phyloP scores from a whole-genome alignment of 176 grass and related monocot genomes.

The Guadua angustifolia region DNA sequence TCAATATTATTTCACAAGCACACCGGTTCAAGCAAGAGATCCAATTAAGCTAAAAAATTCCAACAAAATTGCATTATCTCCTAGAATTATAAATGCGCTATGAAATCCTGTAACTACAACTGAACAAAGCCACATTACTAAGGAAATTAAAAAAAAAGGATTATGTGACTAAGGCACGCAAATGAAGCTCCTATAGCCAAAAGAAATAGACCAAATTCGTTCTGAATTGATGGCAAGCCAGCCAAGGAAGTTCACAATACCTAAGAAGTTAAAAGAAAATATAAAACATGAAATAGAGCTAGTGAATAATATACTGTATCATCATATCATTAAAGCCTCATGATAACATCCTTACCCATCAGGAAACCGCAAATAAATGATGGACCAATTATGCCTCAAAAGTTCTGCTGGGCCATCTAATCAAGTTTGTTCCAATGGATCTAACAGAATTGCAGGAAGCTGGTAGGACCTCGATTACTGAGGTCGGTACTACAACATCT shows the following conservation, averaged over 20 bases:
- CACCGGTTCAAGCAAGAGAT: constrained; percentile 2
- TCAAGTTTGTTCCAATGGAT: not conserved
- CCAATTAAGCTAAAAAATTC: not conserved
- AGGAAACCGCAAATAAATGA: not conserved
- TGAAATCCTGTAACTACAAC: not conserved
- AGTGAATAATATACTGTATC: not conserved
- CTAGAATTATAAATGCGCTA: not conserved
- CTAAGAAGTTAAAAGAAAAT: not conserved
- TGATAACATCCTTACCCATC: not conserved
- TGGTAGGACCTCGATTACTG: not conserved
- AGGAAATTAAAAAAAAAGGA: not conserved
- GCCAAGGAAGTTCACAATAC: not conserved
- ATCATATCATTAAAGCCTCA: constrained; percentile 3
- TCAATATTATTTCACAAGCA: not conserved
- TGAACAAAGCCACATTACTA: not conserved
- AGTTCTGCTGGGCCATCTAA: not conserved
- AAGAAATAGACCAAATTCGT: not conserved
- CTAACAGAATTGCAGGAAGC: not conserved
- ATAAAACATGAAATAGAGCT: not conserved
- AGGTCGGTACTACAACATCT: not conserved
- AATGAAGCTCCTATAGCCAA: not conserved
- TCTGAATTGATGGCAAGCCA: not conserved
- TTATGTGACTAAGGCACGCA: not conserved
- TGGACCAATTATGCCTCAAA: constrained; percentile 9
- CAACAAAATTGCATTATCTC: not conserved